Evolutionary conservation across 2,329 filamentous ascomycete genomes (phyloP), one percentile per base, ranked within the genome.

Genomic region (Colletotrichum zoysiae): DNA sequence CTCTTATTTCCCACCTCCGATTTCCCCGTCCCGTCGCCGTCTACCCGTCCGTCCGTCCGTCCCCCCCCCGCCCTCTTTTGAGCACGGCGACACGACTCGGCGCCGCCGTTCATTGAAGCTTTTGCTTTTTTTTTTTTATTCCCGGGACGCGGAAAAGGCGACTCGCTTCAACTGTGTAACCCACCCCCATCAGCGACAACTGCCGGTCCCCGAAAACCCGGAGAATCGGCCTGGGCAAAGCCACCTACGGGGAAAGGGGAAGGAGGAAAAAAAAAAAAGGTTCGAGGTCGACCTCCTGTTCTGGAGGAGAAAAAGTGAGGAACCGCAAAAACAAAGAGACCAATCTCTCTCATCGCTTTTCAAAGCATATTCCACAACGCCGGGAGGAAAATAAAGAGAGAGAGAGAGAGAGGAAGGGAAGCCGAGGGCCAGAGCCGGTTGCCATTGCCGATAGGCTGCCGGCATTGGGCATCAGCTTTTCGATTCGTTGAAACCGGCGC

Each of bases 61-160:
- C 44, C 44, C 20, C 44, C 42, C 18, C 7, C 7, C 18, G 3
- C 23, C 51, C 40, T 16, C 44, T 46, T 60, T 55, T 55, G 51
- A 55, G 51, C 30, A 33, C 53, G 33, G 53, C 33, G 30, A 56
- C 53, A 56, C 53, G 53, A 56, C 53, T 33, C 53, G 53, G 53
- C 53, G 33, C 53, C 53, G 33, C 44, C 59, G 59, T 48, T 50
- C 7, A 9, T 38, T 61, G 11, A 38, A 60, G 26, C 44, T 50
- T 33, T 48, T 33, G 8, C 12, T 2, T 30, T 55, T 71, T 71
- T 71, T 12, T 2, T 30, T 48, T 71, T 71, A 68, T 71, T 68
- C 64, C 68, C 68, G 68, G 64, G 16, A n/a, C 38, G 7, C 66
- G 51, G 51, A 11, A n/a, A 65, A 23, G 50, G 33, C 51, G 18